Evolutionary conservation across 176 grass and related monocot genomes (phyloP), one percentile per base, ranked within the genome.

Genomic region (Triticum monococcum): DNA sequence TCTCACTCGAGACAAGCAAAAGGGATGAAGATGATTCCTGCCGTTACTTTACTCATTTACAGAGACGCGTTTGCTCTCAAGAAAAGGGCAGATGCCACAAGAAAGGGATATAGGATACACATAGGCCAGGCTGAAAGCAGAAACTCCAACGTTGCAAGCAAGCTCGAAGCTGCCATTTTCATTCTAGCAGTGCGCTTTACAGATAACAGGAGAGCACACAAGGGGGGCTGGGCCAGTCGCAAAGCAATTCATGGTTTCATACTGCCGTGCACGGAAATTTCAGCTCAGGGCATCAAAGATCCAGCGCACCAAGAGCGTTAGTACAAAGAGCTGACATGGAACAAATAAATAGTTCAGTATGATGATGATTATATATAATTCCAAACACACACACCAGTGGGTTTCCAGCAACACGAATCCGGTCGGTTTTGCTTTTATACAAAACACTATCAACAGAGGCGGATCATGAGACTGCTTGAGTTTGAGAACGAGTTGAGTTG

Each of bases 381-480:
- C 16, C 76, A 69, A 64, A 54, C 5, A 45, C 73, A 45, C 73
- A 65, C 37, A 81, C 61, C 5, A 67, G 67, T 22, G 11, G 16
- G 0, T 33, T 46, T 33, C 63, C 63, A 68, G 86, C 69, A 76
- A 32, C 75, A 77, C 10, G 70, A 40, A 77, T 80, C 69, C 48
- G 36, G 30, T 70, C 28, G 62, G 76, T 77, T 70, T 80, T 59
- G 32, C 85, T 70, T 77, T 24, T 37, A 91, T 32, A 69, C 85
- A 88, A 86, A 36, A 87, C 57, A 77, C 36, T 88, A 83, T 90
- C 50, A 72, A 86, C 84, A 87, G 32, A 57, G 5, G 12, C 31
- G 71, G 78, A 62, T 6, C 36, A 68, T 11, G 63, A 60, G 73
- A 50, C 62, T 12, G 76, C 57, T 80, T 72, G 37, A 79, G 50